Conservation (phyloP, 1,284 basidiomycete species). For the Leccinum angustisporum region DNA sequence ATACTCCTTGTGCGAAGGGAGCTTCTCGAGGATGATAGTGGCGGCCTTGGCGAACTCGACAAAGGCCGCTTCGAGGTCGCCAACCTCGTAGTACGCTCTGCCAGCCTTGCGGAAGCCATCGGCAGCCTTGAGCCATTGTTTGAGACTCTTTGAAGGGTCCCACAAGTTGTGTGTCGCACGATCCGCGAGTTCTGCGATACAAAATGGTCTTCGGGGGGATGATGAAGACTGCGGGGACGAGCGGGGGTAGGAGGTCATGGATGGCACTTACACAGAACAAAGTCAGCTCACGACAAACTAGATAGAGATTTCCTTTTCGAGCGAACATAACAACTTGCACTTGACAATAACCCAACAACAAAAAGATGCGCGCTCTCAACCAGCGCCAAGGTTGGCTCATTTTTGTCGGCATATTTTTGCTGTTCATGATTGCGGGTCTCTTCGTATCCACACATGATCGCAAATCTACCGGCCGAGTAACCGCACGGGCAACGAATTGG, state of each 20-base stretch:
- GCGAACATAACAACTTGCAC: slow-evolving; percentile 4
- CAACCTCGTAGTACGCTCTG: slow-evolving; percentile 23
- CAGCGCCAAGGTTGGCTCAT: slow-evolving; percentile 43
- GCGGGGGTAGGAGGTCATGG: slow-evolving; percentile 31
- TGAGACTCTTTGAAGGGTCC: slow-evolving; percentile 38
- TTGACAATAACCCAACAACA: background rate
- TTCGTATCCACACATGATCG: slow-evolving; percentile 40
- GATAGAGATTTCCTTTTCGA: slow-evolving; percentile 25
- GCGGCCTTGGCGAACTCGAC: slow-evolving; percentile 43
- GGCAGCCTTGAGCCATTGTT: slow-evolving; percentile 37
- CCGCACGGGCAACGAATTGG: slow-evolving; percentile 16
- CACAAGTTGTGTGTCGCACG: slow-evolving; percentile 32
- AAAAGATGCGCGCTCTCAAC: slow-evolving; percentile 20
- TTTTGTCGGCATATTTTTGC: slow-evolving; percentile 44
- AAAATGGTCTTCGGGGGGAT: slow-evolving; percentile 30
- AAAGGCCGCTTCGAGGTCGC: slow-evolving; percentile 37
- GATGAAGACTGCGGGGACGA: slow-evolving; percentile 22
- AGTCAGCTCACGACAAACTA: background rate
- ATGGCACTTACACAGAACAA: slow-evolving; percentile 5
- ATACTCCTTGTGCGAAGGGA: slow-evolving; percentile 42
- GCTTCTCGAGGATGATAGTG: slow-evolving; percentile 43
- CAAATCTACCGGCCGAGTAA: slow-evolving; percentile 4
- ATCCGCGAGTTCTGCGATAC: slow-evolving; percentile 39
- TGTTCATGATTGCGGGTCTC: slow-evolving; percentile 60
- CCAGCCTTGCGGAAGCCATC: slow-evolving; percentile 37